Evolutionary conservation across 495 filamentous ascomycete species (phyloP).

Genomic region (Ramalina peruviana): DNA sequence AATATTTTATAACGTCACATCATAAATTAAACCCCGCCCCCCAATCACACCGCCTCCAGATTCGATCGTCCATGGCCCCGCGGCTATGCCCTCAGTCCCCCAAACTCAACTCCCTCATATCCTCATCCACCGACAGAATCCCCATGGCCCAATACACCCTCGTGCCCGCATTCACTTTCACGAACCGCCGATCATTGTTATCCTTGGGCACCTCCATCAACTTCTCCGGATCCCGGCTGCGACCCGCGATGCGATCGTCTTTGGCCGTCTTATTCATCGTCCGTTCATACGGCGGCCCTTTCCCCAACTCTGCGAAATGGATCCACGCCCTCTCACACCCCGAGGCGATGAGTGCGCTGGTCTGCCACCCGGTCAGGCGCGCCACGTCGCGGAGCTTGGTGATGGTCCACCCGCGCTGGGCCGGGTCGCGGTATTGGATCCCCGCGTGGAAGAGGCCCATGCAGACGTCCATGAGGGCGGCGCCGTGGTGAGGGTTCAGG

Average conservation of each 20-base stretch:
- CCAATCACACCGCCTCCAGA: too few species aligned
- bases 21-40: too few species aligned
- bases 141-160: conserved; percentile 45
- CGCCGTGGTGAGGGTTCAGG: conserved; percentile 69
- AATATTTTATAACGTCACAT: too few species aligned
- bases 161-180: conserved; percentile 28
- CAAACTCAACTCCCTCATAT: conserved; percentile 33
- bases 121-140: conserved; percentile 41
- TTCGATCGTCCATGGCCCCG: too few species aligned
- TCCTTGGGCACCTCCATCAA: conserved; percentile 16
- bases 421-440: conserved; percentile 58
- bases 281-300: conserved; percentile 57
- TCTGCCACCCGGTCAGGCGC: conserved; percentile 76
- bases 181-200: conserved; percentile 36
- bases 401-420: conserved; percentile 65
- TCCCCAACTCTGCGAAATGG: conserved; percentile 51
- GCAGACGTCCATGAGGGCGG: conserved; percentile 63
- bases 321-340: conserved; percentile 80
- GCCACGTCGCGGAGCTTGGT: conserved; percentile 58
- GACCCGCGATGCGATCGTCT: conserved; percentile 18
- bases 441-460: conserved; percentile 77
- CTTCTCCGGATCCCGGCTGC: conserved; percentile 13
- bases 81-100: background rate
- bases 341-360: conserved; percentile 58
- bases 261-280: conserved; percentile 21